Percentiles rank a stretch among this genome's conserved stretches.
Evolutionary conservation across 2,329 filamentous ascomycete species (phyloP).

Genomic region (Lachnellula cervina): DNA sequence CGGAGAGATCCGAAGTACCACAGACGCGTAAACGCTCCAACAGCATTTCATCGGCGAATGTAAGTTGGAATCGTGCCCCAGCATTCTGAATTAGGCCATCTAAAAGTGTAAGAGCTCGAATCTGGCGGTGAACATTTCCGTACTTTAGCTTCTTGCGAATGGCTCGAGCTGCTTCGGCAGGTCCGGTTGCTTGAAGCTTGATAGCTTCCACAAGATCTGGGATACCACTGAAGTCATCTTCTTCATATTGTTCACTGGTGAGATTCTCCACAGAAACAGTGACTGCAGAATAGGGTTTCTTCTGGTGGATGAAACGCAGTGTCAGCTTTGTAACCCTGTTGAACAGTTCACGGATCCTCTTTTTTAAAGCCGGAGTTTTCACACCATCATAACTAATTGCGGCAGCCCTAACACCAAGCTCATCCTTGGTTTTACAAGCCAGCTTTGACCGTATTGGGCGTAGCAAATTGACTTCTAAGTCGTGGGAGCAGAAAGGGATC

Average conservation of each 20-base stretch:
- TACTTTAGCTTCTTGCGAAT: constrained; percentile 99
- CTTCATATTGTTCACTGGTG: constrained; percentile 82
- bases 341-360: neutral
- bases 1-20: constrained; percentile 77
- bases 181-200: constrained; percentile 79
- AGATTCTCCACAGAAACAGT: constrained; percentile 89
- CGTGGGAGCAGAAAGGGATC: neutral
- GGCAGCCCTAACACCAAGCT: neutral
- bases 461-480: neutral
- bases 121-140: constrained; percentile 86
- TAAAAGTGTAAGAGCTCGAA: constrained; percentile 81
- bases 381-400: neutral
- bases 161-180: constrained; percentile 83
- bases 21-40: constrained; percentile 87
- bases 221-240: constrained; percentile 87
- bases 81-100: constrained; percentile 95
- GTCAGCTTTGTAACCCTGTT: constrained; percentile 9
- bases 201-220: constrained; percentile 93
- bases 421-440: neutral
- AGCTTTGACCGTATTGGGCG: neutral
- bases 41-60: constrained; percentile 85
- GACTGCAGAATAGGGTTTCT: constrained; percentile 90
- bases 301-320: constrained; percentile 36
- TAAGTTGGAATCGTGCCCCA: constrained; percentile 77
- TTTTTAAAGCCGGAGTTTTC: neutral